Conservation (phyloP, 2,329 filamentous ascomycete genomes). For the Colletotrichum truncatum region DNA sequence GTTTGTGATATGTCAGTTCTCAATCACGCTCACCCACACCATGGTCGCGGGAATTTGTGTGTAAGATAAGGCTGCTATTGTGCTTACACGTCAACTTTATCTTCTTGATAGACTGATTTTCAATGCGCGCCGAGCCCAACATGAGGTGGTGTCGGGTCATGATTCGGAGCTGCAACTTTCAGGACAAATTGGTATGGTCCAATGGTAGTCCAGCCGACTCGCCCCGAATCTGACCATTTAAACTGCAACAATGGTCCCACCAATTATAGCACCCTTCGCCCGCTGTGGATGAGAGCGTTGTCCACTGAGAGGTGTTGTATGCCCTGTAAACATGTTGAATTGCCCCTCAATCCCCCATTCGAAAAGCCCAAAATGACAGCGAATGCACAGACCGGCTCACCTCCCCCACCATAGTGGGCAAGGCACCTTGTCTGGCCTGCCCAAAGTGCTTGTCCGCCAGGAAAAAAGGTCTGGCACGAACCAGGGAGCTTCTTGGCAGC, state of each 20-base stretch:
- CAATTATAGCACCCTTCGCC: constrained; percentile 1
- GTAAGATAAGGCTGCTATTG: not conserved
- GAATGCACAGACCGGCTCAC: constrained; percentile 21
- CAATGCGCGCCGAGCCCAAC: not conserved
- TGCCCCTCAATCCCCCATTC: constrained; percentile 12
- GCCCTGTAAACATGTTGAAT: not conserved
- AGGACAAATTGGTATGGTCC: not conserved
- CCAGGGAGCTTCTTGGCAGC: constrained; percentile 29
- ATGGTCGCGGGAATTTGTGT: not conserved
- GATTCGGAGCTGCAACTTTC: not conserved
- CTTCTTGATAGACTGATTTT: not conserved
- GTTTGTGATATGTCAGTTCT: constrained; percentile 25
- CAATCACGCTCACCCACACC: not conserved
- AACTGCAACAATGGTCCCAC: constrained; percentile 8
- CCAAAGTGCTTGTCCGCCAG: not conserved
- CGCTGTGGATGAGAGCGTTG: not conserved
- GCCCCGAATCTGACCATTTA: constrained; percentile 7
- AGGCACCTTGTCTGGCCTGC: not conserved
- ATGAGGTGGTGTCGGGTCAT: constrained; percentile 10
- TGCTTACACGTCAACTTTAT: not conserved
- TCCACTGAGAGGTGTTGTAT: constrained; percentile 4
- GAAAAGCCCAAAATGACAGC: constrained; percentile 1
- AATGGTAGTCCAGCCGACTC: constrained; percentile 4
- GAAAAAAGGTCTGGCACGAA: constrained; percentile 11
- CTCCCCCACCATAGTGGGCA: constrained; percentile 6